These are phyloP conservation scores for Xylaria sp. DNA, from an alignment of 2,329 filamentous ascomycete genomes.

Conservation along the genomic window DNA sequence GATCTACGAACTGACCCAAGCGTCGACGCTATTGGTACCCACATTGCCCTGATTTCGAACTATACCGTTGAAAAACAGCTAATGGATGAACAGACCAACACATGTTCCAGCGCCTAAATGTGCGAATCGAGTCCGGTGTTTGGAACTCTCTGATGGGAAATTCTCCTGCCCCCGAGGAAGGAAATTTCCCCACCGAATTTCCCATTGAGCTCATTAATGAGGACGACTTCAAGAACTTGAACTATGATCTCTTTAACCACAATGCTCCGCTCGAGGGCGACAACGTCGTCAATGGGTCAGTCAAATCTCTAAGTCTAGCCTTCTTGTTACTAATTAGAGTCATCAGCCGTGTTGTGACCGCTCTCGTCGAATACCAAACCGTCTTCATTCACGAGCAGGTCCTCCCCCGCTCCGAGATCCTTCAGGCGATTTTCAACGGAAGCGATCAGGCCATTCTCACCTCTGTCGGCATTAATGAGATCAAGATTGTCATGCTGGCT, in stretches of 20 bases:
- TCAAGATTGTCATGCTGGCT: conserved; percentile 22
- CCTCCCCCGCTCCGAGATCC: neutral
- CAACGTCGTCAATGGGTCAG: neutral
- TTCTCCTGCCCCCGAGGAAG: too few species aligned
- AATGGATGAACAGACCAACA: too few species aligned
- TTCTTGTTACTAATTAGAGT: neutral
- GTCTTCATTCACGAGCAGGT: neutral
- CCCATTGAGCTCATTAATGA: neutral
- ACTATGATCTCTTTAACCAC: neutral
- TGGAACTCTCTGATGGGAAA: too few species aligned
- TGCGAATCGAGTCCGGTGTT: too few species aligned
- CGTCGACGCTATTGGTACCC: too few species aligned
- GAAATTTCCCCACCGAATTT: too few species aligned
- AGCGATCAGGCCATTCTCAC: neutral
- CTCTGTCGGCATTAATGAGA: neutral
- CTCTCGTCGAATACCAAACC: neutral
- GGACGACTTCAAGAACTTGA: neutral
- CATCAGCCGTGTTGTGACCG: neutral
- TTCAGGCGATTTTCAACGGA: neutral
- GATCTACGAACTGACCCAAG: too few species aligned
- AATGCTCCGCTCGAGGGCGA: neutral
- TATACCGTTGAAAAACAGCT: too few species aligned
- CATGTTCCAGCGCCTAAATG: too few species aligned
- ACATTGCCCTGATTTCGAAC: too few species aligned
- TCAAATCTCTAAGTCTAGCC: neutral